A percentile compares a stretch with the other conserved stretches of the same genome.
phyloP scores from a whole-genome alignment of 2,329 filamentous ascomycete genomes.

The Thyridium curvatum region DNA sequence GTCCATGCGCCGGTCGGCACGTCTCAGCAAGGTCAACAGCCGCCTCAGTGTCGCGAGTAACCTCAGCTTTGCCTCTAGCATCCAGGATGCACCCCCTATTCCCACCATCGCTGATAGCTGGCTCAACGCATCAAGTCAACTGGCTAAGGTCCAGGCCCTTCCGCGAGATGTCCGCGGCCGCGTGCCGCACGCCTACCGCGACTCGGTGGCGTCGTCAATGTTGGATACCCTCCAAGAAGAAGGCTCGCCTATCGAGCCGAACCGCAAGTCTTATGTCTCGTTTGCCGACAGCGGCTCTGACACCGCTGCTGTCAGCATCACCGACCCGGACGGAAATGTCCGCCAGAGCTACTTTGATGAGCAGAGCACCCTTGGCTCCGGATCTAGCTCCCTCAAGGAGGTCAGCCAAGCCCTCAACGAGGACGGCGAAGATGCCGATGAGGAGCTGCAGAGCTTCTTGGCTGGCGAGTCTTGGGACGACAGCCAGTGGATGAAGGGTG shows the following conservation, averaged over 20 bases:
- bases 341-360: conserved; percentile 83
- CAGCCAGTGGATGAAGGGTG: conserved; percentile 99
- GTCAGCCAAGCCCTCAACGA: conserved; percentile 80
- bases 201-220: conserved; percentile 83
- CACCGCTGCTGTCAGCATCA: conserved; percentile 61
- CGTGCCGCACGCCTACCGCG: conserved; percentile 61
- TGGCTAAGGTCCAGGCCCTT: conserved; percentile 35
- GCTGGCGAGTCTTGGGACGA: conserved; percentile 92
- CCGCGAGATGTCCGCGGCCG: conserved; percentile 36
- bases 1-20: conserved; percentile 83
- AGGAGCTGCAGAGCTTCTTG: conserved; percentile 84
- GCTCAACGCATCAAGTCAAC: conserved; percentile 59
- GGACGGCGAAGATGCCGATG: conserved; percentile 87
- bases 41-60: conserved; percentile 92
- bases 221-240: conserved; percentile 90
- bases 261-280: conserved; percentile 94
- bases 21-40: conserved; percentile 87
- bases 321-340: conserved; percentile 68
- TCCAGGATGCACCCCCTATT: conserved; percentile 89
- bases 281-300: conserved; percentile 73
- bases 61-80: conserved; percentile 83
- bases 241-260: conserved; percentile 70
- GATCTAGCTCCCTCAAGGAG: conserved; percentile 71
- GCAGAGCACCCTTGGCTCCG: conserved; percentile 61
- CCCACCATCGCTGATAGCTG: conserved; percentile 93